Evolutionary conservation across 306 rosid species (phyloP), one percentile per base, ranked within the genome.

Genomic region (Malus asiatica): DNA sequence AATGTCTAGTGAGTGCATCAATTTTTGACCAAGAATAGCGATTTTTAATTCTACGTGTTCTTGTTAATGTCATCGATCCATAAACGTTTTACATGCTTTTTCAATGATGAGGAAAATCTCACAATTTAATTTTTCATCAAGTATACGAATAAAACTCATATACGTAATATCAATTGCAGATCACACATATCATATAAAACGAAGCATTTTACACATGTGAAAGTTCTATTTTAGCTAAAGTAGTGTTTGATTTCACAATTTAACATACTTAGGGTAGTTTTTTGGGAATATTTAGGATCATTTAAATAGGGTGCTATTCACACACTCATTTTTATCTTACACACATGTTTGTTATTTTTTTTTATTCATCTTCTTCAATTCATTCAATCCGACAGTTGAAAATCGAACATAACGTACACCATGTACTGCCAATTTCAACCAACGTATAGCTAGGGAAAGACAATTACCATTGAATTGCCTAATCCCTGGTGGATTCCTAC

Each of bases 281-380:
- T 38, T 38, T 38, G 42, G 42, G 10, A 7, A 53, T 16, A 19
- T 19, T 19, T 9, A 53, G 23, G 59, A 10, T 53, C 23, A 19
- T 20, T 58, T 20, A 9, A 58, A 12, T 42, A 42, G 12, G 12
- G 3, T 42, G 45, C 0, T 7, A 38, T 38, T 42, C 3, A 9
- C 3, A 9, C 0, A 42, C 1, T 42, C 0, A 8, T 10, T 42
- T 9, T 42, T 42, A 42, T 9, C 10, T 7, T 0, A 0, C 2
- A 8, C 10, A 38, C 10, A 7, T 38, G 2, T 2, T 7, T 5
- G 10, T 0, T 38, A 38, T 38, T 38, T 38, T 38, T 38, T 38
- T 8, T 35, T 35, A 35, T 35, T 0, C 10, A 38, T 38, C 0
- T 38, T 38, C 9, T 35, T 35, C 9, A 35, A 6, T 35, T 35